A percentile compares a stretch with the other conserved stretches of the same genome.
phyloP scores from a whole-genome alignment of 2,329 filamentous ascomycete genomes.

The Alternaria gaisen region DNA sequence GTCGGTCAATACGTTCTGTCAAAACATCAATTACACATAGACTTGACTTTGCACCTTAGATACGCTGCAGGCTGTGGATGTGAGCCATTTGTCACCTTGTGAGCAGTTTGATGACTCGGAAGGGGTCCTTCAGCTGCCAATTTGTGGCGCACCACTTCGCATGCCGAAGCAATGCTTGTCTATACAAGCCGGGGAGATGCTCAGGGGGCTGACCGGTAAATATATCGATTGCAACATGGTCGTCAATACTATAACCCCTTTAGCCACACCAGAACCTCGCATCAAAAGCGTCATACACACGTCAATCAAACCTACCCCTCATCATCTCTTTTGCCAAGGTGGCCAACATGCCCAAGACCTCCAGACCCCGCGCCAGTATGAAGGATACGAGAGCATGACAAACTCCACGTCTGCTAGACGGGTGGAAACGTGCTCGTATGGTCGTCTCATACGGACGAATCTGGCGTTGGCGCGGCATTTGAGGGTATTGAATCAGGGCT shows the following conservation, averaged over 20 bases:
- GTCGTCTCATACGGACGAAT: constrained; percentile 8
- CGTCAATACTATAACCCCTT: background rate
- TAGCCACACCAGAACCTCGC: background rate
- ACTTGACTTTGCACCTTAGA: background rate
- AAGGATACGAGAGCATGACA: background rate
- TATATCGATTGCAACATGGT: background rate
- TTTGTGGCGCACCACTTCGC: constrained; percentile 3
- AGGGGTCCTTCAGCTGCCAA: constrained; percentile 6
- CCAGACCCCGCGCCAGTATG: background rate
- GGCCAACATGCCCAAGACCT: background rate
- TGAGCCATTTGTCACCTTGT: background rate
- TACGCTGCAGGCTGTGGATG: background rate
- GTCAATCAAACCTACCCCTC: background rate
- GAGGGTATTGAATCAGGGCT: constrained; percentile 11
- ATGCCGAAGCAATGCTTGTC: constrained; percentile 4
- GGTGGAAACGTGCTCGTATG: constrained; percentile 14
- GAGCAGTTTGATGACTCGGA: background rate
- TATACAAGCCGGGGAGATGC: background rate
- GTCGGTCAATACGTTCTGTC: background rate
- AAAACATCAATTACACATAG: background rate
- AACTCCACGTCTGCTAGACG: background rate
- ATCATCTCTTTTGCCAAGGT: background rate
- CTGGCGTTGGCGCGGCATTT: constrained; percentile 11
- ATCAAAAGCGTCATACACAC: background rate
- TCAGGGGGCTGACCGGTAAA: background rate